Conservation (phyloP, 176 grass and related monocot species). For the Carex parvula region DNA sequence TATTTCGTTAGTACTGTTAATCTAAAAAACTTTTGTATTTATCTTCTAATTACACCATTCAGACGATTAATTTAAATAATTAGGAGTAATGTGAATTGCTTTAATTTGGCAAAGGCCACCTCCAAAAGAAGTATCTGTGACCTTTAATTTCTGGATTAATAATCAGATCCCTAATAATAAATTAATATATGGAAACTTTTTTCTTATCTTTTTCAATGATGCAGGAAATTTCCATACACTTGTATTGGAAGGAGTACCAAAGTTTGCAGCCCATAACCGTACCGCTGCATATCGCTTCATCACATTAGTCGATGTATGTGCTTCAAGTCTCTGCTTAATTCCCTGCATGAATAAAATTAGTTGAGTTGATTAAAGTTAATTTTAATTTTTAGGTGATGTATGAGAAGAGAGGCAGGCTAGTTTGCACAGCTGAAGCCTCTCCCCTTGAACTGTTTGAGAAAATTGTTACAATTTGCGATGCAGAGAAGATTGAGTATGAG, state of each 20-base stretch:
- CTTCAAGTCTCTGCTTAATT: conserved; percentile 3
- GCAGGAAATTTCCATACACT: conserved; percentile 92
- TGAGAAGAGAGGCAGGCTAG: conserved; percentile 76
- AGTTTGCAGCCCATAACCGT: conserved; percentile 69
- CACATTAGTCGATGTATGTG: conserved; percentile 81
- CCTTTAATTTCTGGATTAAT: background rate
- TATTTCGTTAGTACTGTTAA: conserved; percentile 57
- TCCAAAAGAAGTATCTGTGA: too few species aligned
- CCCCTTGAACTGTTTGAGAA: conserved; percentile 63
- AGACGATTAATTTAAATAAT: background rate
- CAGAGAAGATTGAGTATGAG: conserved; percentile 35
- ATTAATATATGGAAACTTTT: background rate
- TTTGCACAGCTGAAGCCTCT: conserved; percentile 77
- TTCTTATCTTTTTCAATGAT: background rate
- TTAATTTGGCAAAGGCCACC: too few species aligned
- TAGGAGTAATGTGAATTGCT: background rate
- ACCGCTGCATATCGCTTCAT: conserved; percentile 82
- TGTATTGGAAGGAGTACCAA: conserved; percentile 74
- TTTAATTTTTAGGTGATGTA: conserved; percentile 62
- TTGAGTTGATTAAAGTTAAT: background rate
- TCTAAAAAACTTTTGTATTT: background rate
- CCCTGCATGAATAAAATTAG: background rate
- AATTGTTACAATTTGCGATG: conserved; percentile 60
- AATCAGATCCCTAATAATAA: too few species aligned
- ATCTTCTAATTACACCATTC: background rate